Evolutionary conservation across 176 grass and related monocot genomes (phyloP), one percentile per base, ranked within the genome.

Genomic region (Oryza brachyantha): DNA sequence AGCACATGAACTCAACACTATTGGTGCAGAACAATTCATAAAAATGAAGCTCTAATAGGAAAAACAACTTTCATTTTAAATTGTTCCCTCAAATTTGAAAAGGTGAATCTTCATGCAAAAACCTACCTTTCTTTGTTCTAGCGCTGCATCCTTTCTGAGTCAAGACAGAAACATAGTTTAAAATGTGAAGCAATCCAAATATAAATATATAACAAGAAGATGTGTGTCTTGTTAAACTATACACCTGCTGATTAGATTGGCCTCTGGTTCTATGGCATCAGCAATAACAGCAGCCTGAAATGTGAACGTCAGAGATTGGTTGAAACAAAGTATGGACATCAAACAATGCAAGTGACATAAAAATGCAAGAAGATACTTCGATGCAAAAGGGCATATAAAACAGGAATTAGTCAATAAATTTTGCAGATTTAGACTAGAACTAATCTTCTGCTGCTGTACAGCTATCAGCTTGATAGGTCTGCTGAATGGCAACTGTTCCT

Each of bases 61-160:
- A 76, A 68, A 77, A 54, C 41, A 40, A n/a, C n/a, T 80, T 64
- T 52, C 13, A 50, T 65, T 72, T 40, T 73, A 55, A 48, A 57
- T 24, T 3, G 12, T 66, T 52, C 66, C 14, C 24, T 73, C 46
- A 79, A 80, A 73, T 37, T 75, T 80, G 26, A 89, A 58, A 14
- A 45, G 67, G 54, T 88, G 68, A 71, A 85, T 50, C 46, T 88
- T 81, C 40, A 41, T 80, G 75, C 8, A 68, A 38, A 41, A 80
- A 42, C 29, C 64, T 84, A 94, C 94, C 91, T 88, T 84, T 90
- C 87, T 92, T 73, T 88, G 86, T 79, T 81, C 82, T 75, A 90
- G 35, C 10, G 87, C 85, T 76, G 76, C 83, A 39, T 88, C 91
- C 79, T 88, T 97, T 84, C 94, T 97, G 82, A 81, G 68, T 71